Evolutionary conservation across 768 basidiomycete species (phyloP).

Genomic region (Leccinum sublutescens): DNA sequence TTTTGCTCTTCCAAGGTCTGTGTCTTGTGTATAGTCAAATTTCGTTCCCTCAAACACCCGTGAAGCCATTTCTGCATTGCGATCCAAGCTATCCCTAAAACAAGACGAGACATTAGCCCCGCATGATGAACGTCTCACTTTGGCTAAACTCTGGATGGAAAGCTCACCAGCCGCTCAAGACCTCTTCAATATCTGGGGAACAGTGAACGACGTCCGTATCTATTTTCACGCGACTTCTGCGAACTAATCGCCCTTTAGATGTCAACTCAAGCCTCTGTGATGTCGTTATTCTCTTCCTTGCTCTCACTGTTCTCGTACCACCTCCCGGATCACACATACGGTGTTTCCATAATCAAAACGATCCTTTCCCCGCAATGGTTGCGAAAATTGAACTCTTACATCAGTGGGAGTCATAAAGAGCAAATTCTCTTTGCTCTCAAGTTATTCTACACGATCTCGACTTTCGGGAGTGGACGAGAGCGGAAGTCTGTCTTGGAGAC

Average conservation of each 20-base stretch:
- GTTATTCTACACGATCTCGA: conserved; percentile 58
- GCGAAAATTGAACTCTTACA: conserved; percentile 58
- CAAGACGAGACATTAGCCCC: conserved; percentile 48
- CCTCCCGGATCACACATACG: conserved; percentile 63
- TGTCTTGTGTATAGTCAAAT: neutral
- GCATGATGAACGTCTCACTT: conserved; percentile 57
- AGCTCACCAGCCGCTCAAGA: conserved; percentile 54
- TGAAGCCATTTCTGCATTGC: conserved; percentile 48
- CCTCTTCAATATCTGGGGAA: conserved; percentile 64
- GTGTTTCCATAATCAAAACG: conserved; percentile 59
- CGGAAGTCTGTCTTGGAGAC: conserved; percentile 59
- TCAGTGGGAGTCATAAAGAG: conserved; percentile 62
- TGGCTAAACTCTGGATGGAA: conserved; percentile 65
- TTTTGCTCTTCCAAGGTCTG: conserved; percentile 24
- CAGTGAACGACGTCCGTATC: conserved; percentile 45
- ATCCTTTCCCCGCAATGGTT: conserved; percentile 56
- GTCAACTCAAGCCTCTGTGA: conserved; percentile 41
- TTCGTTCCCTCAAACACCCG: neutral
- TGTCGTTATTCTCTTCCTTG: conserved; percentile 58
- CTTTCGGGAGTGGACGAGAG: conserved; percentile 66
- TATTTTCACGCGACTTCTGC: neutral
- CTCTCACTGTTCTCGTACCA: conserved; percentile 64
- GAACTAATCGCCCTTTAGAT: conserved; percentile 31
- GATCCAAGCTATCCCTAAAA: conserved; percentile 54
- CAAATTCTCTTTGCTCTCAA: conserved; percentile 65